Conservation (phyloP, 2,329 filamentous ascomycete genomes). For the Fusarium miscanthi region DNA sequence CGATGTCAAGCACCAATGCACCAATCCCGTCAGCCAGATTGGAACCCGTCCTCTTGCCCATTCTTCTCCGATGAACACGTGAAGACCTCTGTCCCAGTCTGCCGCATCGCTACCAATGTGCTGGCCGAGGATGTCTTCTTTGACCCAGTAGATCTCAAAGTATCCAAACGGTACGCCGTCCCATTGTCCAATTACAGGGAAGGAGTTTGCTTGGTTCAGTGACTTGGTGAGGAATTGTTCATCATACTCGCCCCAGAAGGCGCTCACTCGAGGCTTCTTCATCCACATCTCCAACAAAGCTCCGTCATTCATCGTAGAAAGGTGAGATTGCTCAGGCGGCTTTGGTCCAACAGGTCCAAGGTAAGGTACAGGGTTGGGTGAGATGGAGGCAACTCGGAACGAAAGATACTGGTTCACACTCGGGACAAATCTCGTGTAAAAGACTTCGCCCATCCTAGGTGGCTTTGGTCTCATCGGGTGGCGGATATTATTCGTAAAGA, state of each 20-base stretch:
- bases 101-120: constrained; percentile 73
- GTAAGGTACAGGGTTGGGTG: constrained; percentile 71
- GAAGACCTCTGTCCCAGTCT: constrained; percentile 89
- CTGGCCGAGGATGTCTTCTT: constrained; percentile 83
- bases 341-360: constrained; percentile 65
- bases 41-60: constrained; percentile 87
- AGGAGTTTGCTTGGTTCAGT: constrained; percentile 77
- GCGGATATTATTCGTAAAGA: constrained; percentile 79
- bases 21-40: constrained; percentile 84
- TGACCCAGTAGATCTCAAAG: constrained; percentile 98
- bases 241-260: constrained; percentile 83
- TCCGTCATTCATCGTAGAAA: constrained; percentile 62
- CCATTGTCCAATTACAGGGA: constrained; percentile 93
- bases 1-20: constrained; percentile 85
- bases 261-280: constrained; percentile 82
- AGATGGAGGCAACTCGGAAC: constrained; percentile 84
- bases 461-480: constrained; percentile 91
- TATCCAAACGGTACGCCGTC: constrained; percentile 96
- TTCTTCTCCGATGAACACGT: constrained; percentile 90
- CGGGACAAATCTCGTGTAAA: constrained; percentile 89
- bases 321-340: constrained; percentile 54
- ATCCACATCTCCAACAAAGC: constrained; percentile 85
- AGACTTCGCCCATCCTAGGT: constrained; percentile 87
- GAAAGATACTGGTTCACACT: constrained; percentile 86
- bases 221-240: constrained; percentile 73